Percentiles rank a stretch among this genome's conserved stretches.
Evolutionary conservation across 1,284 basidiomycete species (phyloP).

Genomic region (Cutaneotrichosporon arboriforme): DNA sequence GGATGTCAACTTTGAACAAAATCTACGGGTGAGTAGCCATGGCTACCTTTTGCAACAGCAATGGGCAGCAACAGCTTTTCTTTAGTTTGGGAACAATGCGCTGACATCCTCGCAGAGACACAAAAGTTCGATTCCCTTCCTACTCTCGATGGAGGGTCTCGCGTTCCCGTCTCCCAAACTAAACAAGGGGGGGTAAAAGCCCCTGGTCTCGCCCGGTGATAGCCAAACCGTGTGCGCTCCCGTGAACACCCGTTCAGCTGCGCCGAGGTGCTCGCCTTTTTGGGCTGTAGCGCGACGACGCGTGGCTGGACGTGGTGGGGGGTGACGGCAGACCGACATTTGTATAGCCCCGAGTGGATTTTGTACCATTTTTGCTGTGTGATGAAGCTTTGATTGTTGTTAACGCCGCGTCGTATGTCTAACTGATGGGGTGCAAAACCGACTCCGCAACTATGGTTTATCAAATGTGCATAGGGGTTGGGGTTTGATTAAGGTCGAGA

Average conservation of each 20-base stretch:
- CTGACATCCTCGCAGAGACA: conserved; percentile 34
- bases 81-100: not conserved
- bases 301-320: conserved; percentile 15
- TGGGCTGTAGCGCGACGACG: conserved; percentile 24
- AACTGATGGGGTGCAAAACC: not conserved
- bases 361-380: not conserved
- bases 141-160: conserved; percentile 45
- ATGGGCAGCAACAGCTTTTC: not conserved
- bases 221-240: conserved; percentile 28
- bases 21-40: conserved; percentile 25
- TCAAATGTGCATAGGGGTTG: not conserved
- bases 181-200: conserved; percentile 5
- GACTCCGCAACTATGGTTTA: too few relatives aligned
- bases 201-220: conserved; percentile 29
- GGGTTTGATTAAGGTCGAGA: not conserved
- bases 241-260: conserved; percentile 6
- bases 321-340: conserved; percentile 25
- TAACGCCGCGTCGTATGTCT: not conserved
- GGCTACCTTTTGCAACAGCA: not conserved
- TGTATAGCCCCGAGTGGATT: not conserved
- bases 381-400: not conserved
- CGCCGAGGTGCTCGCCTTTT: conserved; percentile 19
- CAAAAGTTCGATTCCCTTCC: conserved; percentile 46
- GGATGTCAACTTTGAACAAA: conserved; percentile 33
- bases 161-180: conserved; percentile 48